These are phyloP conservation scores for Pleurotus platypus DNA, from an alignment of 768 basidiomycete genomes.

Conservation along the genomic window DNA sequence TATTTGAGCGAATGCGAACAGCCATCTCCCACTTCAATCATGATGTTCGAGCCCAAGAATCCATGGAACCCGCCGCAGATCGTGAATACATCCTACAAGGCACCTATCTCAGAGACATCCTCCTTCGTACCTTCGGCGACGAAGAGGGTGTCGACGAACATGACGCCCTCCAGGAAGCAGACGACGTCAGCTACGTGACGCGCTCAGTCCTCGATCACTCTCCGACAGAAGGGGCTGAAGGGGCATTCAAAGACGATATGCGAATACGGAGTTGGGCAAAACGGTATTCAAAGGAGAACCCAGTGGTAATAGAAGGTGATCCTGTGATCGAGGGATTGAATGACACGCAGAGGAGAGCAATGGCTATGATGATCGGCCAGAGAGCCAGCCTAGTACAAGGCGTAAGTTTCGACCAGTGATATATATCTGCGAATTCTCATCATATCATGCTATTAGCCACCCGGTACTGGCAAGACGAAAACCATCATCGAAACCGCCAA, in stretches of 20 bases:
- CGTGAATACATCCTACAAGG: constrained; percentile 61
- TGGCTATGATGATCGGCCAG: constrained; percentile 84
- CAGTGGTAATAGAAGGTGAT: constrained; percentile 74
- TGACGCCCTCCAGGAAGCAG: constrained; percentile 32
- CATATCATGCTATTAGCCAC: constrained; percentile 51
- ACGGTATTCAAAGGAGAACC: constrained; percentile 56
- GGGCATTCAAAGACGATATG: constrained; percentile 68
- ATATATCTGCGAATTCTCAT: too few species aligned
- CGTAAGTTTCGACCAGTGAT: constrained; percentile 37
- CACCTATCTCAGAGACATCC: constrained; percentile 66
- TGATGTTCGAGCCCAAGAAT: constrained; percentile 45
- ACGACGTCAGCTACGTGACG: constrained; percentile 33
- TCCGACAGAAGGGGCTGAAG: constrained; percentile 18
- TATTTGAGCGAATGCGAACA: constrained; percentile 63
- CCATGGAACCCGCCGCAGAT: constrained; percentile 20
- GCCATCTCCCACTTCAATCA: constrained; percentile 58
- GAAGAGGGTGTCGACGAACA: constrained; percentile 24
- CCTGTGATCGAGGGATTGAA: constrained; percentile 67
- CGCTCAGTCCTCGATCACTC: constrained; percentile 35
- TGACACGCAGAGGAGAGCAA: constrained; percentile 71
- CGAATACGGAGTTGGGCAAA: constrained; percentile 79
- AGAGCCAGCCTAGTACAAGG: constrained; percentile 83
- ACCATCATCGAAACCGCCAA: constrained; percentile 86
- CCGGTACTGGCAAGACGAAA: constrained; percentile 91
- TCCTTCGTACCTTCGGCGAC: constrained; percentile 55